These are phyloP conservation scores for Meyerozyma guilliermondii DNA, from an alignment of 1,139 yeast species.

Conservation along the genomic window DNA sequence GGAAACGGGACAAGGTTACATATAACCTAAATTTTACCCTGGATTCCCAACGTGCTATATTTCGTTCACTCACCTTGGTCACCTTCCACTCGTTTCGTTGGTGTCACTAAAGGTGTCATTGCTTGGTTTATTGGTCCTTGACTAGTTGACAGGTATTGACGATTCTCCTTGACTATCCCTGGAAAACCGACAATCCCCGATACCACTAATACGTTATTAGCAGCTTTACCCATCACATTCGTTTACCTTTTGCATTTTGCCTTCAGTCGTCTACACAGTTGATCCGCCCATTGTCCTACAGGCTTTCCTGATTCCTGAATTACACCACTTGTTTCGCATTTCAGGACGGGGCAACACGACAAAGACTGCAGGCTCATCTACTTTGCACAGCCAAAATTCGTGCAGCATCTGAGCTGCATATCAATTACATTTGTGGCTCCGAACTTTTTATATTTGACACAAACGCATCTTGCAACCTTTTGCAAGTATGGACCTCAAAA, in stretches of 20 bases:
- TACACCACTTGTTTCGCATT: not conserved
- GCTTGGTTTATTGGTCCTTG: not conserved
- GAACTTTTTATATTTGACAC: not conserved
- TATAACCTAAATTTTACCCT: not conserved
- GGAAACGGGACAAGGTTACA: not conserved
- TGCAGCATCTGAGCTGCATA: not conserved
- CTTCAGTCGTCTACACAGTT: not conserved
- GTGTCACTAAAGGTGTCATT: not conserved
- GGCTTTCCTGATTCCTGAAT: not conserved
- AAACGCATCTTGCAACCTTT: not conserved
- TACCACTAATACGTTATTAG: too few relatives aligned
- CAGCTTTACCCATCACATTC: too few relatives aligned
- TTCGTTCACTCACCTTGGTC: not conserved
- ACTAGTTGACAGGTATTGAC: not conserved
- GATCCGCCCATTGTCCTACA: not conserved
- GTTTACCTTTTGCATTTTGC: too few relatives aligned
- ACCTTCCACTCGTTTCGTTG: not conserved
- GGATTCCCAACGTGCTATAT: not conserved
- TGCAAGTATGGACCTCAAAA: not conserved
- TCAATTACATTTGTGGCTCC: too few relatives aligned
- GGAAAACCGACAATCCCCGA: too few relatives aligned
- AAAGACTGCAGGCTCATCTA: slow-evolving; percentile 1
- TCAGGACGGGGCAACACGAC: slow-evolving; percentile 2
- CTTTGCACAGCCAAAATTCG: not conserved
- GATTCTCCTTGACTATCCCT: too few relatives aligned